Base-by-base conservation (phyloP, 345 rosid species). In the Gossypium bickii region DNA sequence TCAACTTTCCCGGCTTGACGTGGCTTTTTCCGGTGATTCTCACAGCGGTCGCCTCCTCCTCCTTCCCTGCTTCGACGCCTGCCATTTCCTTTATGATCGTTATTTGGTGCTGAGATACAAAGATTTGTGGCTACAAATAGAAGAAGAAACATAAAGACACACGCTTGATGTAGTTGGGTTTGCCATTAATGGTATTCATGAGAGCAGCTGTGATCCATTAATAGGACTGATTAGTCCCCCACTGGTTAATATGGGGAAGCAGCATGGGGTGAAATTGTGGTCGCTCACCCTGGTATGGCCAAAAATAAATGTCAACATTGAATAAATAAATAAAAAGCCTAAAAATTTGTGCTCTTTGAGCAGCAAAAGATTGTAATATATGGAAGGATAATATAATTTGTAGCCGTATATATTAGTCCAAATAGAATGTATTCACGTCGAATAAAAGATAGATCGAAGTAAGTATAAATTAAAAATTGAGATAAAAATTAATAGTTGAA, bases 1-100 rank as follows among this genome's bases (percentile, higher is more conserved):
- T 58, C 5, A 69, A 67, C 57, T 85, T 87, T 66, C 51, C 67
- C 15, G 99, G 98, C 78, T 88, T 91, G 72, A 89, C 94, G 15
- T 81, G 87, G 82, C 85, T 78, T 68, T 81, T 91, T 49, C 71
- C 70, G 0, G 81, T 74, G 56, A 86, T 47, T 64, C 86, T 88
- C 77, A 94, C 83, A 76, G 67, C 52, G 64, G 56, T 61, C 57
- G 53, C 80, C 24, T 65, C 78, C 12, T 65, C 78, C 20, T 67
- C 58, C 27, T 47, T 63, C 9, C 9, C 71, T 3, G 48, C 27
- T 52, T 58, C 57, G 7, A 34, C 41, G 0, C 52, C 9, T 25
- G 74, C 80, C 87, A 82, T 85, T 27, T 53, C 67, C 74, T 71
- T 12, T 57, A 57, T 59, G 45, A 41, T 70, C 64, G 60, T 48